A percentile compares a stretch with the other conserved stretches of the same genome.
These are phyloP conservation scores for Dryas integrifolia DNA, from an alignment of 331 rosid genomes.

Conservation along the genomic window DNA sequence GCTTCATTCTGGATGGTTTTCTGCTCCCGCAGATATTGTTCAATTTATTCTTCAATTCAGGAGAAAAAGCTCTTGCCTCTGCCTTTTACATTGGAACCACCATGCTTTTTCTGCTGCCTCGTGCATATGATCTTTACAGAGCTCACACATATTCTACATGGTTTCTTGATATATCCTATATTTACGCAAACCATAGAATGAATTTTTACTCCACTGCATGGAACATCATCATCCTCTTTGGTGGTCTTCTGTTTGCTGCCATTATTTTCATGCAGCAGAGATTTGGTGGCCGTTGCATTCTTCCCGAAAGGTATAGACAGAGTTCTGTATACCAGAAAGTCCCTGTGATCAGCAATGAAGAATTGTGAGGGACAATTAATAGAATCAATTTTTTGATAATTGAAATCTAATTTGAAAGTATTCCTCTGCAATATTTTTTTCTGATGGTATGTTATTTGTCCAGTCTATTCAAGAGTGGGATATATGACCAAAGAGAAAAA, in stretches of 20 bases:
- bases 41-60: conserved; percentile 48
- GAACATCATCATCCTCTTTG: conserved; percentile 67
- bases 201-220: conserved; percentile 83
- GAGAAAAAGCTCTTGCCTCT: conserved; percentile 48
- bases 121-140: conserved; percentile 83
- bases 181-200: conserved; percentile 69
- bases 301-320: conserved; percentile 56
- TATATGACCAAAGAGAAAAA: too few species aligned
- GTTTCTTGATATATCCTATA: conserved; percentile 58
- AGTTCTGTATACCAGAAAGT: conserved; percentile 63
- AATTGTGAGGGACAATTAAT: conserved; percentile 42
- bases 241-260: conserved; percentile 54
- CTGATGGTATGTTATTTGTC: background rate
- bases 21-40: conserved; percentile 73
- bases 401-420: background rate
- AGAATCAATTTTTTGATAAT: background rate
- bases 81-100: conserved; percentile 67
- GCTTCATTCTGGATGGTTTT: conserved; percentile 71
- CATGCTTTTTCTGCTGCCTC: conserved; percentile 71
- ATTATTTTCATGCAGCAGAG: conserved; percentile 72
- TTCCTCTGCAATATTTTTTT: background rate
- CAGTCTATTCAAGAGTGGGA: too few species aligned
- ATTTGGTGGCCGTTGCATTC: conserved; percentile 69
- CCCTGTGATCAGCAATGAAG: conserved; percentile 66
- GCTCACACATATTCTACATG: conserved; percentile 48